Evolutionary conservation across 108 stramenopile species (phyloP).

Genomic region (Aurantiochytrium sp.): DNA sequence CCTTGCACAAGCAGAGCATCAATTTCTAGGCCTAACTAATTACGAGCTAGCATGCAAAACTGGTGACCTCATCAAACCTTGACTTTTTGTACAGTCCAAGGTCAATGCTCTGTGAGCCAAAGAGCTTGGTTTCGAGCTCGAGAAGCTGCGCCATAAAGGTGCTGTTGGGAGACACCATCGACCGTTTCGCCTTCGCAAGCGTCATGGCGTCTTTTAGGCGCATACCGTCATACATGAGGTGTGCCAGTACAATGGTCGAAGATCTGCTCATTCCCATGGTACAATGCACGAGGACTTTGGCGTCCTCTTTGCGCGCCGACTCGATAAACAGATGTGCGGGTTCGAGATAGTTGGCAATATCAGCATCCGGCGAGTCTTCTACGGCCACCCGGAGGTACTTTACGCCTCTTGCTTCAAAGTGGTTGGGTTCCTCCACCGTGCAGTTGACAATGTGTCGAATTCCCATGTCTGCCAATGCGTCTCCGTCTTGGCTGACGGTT

Average conservation of each 20-base stretch:
- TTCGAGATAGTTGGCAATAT: neutral
- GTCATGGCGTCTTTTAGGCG: neutral
- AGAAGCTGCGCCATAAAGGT: neutral
- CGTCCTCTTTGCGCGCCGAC: neutral
- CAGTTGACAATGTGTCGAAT: neutral
- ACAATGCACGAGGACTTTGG: neutral
- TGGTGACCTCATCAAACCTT: neutral
- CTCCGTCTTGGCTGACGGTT: neutral
- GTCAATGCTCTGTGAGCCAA: neutral
- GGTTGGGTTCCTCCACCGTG: neutral
- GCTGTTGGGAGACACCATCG: neutral
- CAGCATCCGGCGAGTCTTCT: neutral
- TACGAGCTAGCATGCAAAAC: neutral
- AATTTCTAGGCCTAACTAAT: too few relatives aligned
- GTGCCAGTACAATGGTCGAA: neutral
- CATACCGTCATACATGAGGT: neutral
- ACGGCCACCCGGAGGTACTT: neutral
- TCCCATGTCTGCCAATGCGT: neutral
- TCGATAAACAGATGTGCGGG: neutral
- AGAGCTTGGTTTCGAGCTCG: neutral
- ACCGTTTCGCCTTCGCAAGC: neutral
- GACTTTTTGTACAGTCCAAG: neutral
- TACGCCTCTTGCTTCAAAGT: neutral
- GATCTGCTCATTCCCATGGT: constrained; percentile 9
- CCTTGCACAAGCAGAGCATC: too few relatives aligned